Conservation (phyloP, 495 filamentous ascomycete species). For the Halenospora varia region DNA sequence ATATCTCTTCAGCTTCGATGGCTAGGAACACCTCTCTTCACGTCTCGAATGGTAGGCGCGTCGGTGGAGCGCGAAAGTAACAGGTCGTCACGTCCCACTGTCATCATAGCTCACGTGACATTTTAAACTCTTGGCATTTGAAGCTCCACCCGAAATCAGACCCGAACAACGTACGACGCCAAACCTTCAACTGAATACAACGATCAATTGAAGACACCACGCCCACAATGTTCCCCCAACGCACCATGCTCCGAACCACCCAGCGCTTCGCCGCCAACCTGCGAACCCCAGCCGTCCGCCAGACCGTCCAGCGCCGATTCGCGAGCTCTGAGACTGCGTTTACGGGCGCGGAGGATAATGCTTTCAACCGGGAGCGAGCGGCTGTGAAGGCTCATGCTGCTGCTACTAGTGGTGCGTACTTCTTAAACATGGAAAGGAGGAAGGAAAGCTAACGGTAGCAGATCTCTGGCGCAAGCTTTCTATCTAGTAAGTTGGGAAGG, state of each 20-base stretch:
- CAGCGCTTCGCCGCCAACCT: constrained; percentile 55
- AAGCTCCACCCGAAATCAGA: neutral
- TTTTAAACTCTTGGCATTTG: neutral
- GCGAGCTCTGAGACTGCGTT: constrained; percentile 52
- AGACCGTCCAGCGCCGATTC: constrained; percentile 61
- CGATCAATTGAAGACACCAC: constrained; percentile 20
- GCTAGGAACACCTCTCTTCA: neutral
- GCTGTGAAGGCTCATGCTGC: constrained; percentile 83
- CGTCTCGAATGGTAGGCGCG: neutral
- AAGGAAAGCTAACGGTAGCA: constrained; percentile 34
- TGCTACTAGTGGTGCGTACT: constrained; percentile 69
- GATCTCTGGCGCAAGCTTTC: constrained; percentile 93
- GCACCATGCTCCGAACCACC: constrained; percentile 53
- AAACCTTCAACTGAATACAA: neutral
- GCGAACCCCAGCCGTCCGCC: constrained; percentile 52
- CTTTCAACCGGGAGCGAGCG: constrained; percentile 81
- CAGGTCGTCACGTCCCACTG: constrained; percentile 13
- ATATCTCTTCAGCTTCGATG: too few relatives aligned
- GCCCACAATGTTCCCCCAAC: constrained; percentile 58
- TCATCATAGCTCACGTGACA: constrained; percentile 10
- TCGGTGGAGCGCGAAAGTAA: constrained; percentile 1
- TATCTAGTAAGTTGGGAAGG: constrained; percentile 64
- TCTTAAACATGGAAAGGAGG: too few relatives aligned
- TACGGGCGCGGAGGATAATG: constrained; percentile 64
- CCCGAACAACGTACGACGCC: constrained; percentile 14